Conservation (phyloP, 257 asterid species). For the Gynochthodes officinalis region DNA sequence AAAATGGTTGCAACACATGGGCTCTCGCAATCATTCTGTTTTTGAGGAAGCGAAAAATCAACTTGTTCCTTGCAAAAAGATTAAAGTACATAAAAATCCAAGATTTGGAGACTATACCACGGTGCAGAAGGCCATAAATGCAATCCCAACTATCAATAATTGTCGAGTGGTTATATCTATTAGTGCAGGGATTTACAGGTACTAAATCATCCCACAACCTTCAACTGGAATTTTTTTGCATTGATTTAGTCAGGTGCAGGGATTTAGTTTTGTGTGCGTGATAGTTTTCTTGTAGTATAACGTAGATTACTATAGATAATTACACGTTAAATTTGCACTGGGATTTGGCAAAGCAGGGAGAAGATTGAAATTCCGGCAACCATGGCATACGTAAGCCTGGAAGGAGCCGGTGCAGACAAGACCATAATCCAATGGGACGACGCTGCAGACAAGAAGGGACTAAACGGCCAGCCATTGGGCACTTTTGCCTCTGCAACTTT, state of each 20-base stretch:
- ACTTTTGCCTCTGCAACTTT: constrained; percentile 91
- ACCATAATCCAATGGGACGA: constrained; percentile 78
- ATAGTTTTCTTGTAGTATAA: not conserved
- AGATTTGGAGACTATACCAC: constrained; percentile 56
- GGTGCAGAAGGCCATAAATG: constrained; percentile 52
- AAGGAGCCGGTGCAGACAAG: constrained; percentile 53
- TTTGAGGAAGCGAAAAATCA: constrained; percentile 53
- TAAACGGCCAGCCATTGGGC: constrained; percentile 56
- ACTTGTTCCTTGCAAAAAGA: constrained; percentile 52
- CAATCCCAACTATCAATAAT: constrained; percentile 64
- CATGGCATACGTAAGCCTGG: constrained; percentile 68
- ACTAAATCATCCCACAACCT: not conserved
- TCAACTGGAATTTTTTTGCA: not conserved
- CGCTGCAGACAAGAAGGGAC: constrained; percentile 61
- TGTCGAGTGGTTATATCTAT: constrained; percentile 76
- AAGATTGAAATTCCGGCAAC: constrained; percentile 81
- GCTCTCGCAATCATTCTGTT: constrained; percentile 49
- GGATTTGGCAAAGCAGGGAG: constrained; percentile 44
- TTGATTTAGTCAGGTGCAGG: not conserved
- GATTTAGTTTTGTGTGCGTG: not conserved
- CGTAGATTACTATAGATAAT: not conserved
- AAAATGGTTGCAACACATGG: constrained; percentile 57
- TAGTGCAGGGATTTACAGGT: constrained; percentile 74
- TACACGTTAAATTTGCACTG: not conserved
- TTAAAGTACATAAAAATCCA: constrained; percentile 58